Base-by-base conservation (phyloP, 345 rosid genomes). In the Euphorbia tirucalli region DNA sequence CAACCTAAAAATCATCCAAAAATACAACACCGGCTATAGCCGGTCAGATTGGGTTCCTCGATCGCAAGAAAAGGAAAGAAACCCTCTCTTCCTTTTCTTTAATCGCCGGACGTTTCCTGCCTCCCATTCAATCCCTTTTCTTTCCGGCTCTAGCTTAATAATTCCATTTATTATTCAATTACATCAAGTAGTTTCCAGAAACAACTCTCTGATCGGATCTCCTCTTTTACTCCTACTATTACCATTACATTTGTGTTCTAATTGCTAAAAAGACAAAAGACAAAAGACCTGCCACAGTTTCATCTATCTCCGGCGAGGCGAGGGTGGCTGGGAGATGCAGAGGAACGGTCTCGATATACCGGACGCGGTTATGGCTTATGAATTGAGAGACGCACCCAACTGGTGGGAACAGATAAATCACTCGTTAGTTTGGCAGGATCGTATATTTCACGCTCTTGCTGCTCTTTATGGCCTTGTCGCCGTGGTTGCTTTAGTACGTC, bases 361-460 rank as follows among this genome's bases (percentile, higher is more conserved):
- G 62, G 76, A 70, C 80, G 79, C 84, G 66, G 82, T 78, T 35
- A 46, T 71, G 19, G 85, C 89, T 48, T 82, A 68, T 55, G 72
- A 72, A 52, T 79, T 85, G 69, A 83, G 76, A 72, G 88, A 82
- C 50, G 88, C 90, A 54, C 75, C 79, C 80, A 81, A 39, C 74
- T 90, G 91, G 95, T 93, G 98, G 98, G 74, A 89, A 0, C 83
- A 84, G 37, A 73, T 89, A 9, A 90, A 93, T 28, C 78, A 83
- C 41, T 93, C 96, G 19, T 75, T 77, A 72, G 44, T 83, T 41
- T 93, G 98, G 96, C 98, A 93, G 82, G 95, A 89, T 81, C 91
- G 93, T 74, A 82, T 89, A 80, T 93, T 93, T 67, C 90, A 86
- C 76, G 44, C 57, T 25, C 98, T 90, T 52, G 81, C 98, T 75